Evolutionary conservation across 352 stramenopile species (phyloP), one percentile per base, ranked within the genome.

Genomic region (Pythium aquatile): DNA sequence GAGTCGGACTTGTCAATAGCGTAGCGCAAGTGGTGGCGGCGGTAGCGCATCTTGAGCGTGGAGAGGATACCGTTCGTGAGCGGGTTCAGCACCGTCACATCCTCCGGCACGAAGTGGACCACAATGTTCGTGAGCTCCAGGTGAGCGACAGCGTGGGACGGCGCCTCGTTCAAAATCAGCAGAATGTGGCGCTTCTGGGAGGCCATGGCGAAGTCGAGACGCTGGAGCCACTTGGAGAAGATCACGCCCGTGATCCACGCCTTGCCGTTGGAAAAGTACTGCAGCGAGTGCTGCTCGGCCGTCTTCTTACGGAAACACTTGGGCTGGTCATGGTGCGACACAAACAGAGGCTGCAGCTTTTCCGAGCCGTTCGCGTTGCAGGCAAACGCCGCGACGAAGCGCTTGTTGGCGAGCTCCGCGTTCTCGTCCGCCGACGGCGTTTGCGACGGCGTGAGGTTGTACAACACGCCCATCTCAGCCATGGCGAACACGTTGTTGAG

Each of bases 221-320:
- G 82, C 66, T 92, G 82, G 35, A 94, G 72, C 83, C 82, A 94
- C 20, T 83, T 81, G 30, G 84, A 91, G 64, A 94, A 94, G 52
- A 93, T 86, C 10, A 93, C 81, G 10, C 84, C 85, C 5, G 83
- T 94, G 78, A 94, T 86, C 82, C 83, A 91, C 16, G 83, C 83
- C 61, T 91, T 91, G 65, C 76, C 76, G 71, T 94, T 94, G 72
- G 69, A 87, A 59, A 90, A 90, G 75, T 94, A 94, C 66, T 93
- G 83, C 32, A 94, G 69, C 16, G 77, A 81, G 56, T 92, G 79
- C 71, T 93, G 79, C 63, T 92, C 83, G 1, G 85, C 78, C n/a
- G 71, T 78, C 37, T 91, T 91, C 46, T 87, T 90, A 3, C 74
- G 71, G 65, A 92, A 94, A 63, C 83, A 92, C 53, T 90, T 83